phyloP scores from a whole-genome alignment of 2,329 filamentous ascomycete species.

The Neopestalotiopsis clavispora region DNA sequence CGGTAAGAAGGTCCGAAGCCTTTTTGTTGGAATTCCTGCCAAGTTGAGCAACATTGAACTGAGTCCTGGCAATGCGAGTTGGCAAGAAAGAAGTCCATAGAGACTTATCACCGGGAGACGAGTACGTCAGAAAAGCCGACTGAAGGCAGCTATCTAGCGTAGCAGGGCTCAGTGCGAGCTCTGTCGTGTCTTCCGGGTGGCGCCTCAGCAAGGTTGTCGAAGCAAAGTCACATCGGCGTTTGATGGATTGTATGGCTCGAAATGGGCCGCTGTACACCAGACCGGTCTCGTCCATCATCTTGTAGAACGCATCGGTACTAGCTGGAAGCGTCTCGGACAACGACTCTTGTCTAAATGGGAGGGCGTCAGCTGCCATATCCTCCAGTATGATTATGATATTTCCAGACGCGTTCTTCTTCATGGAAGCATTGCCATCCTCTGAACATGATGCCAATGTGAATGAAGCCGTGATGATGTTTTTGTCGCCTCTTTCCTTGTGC shows the following conservation, averaged over 20 bases:
- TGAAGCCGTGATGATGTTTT: slow-evolving; percentile 32
- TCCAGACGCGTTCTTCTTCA: slow-evolving; percentile 43
- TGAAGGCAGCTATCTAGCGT: slow-evolving; percentile 48
- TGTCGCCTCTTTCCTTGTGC: slow-evolving; percentile 10
- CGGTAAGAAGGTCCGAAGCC: slow-evolving; percentile 33
- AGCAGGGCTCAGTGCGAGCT: slow-evolving; percentile 42
- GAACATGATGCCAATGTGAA: slow-evolving; percentile 41
- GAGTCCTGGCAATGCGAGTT: slow-evolving; percentile 36
- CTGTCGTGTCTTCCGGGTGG: slow-evolving; percentile 43
- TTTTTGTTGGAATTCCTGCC: slow-evolving; percentile 17
- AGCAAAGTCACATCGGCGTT: slow-evolving; percentile 41
- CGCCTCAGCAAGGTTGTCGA: slow-evolving; percentile 34
- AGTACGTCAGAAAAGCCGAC: slow-evolving; percentile 45
- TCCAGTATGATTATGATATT: slow-evolving; percentile 39
- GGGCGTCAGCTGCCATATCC: slow-evolving; percentile 24
- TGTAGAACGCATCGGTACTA: slow-evolving; percentile 41
- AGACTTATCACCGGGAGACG: slow-evolving; percentile 44
- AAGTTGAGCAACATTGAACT: slow-evolving; percentile 42
- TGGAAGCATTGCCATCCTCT: slow-evolving; percentile 34
- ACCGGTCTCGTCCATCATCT: slow-evolving; percentile 44
- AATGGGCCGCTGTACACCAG: slow-evolving; percentile 46
- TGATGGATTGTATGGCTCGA: slow-evolving; percentile 36
- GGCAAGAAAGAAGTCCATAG: slow-evolving; percentile 50
- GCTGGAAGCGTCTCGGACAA: slow-evolving; percentile 39
- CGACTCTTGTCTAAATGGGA: slow-evolving; percentile 30